phyloP scores from a whole-genome alignment of 176 grass and related monocot species.

The Carex scoparia region DNA sequence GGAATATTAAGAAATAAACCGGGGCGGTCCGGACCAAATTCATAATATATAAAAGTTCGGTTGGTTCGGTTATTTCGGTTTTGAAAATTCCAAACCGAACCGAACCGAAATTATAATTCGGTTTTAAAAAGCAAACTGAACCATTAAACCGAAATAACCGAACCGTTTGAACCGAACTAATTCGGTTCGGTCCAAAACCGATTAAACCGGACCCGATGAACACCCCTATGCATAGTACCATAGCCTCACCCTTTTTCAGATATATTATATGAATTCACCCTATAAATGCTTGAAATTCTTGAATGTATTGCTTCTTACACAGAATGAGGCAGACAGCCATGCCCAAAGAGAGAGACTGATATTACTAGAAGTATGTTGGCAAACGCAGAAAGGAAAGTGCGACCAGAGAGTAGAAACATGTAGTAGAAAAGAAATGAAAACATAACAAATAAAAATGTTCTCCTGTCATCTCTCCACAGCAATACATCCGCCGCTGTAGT shows the following conservation, averaged over 20 bases:
- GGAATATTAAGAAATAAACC: too few species aligned
- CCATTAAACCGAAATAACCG: too few species aligned
- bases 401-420: slow-evolving; percentile 89
- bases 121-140: too few species aligned
- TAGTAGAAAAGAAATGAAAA: slow-evolving; percentile 80
- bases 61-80: too few species aligned
- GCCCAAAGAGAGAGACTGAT: slow-evolving; percentile 70
- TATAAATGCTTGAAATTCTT: slow-evolving; percentile 13
- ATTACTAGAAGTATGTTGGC: slow-evolving; percentile 76
- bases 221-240: too few species aligned
- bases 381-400: slow-evolving; percentile 69
- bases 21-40: too few species aligned
- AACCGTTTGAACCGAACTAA: too few species aligned
- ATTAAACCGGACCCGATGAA: too few species aligned
- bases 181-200: too few species aligned
- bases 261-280: neutral
- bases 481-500: slow-evolving; percentile 86
- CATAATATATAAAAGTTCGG: too few species aligned
- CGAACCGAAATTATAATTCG: too few species aligned
- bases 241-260: neutral
- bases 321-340: slow-evolving; percentile 61
- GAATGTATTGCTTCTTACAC: slow-evolving; percentile 32
- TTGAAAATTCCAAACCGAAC: too few species aligned
- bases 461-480: slow-evolving; percentile 96
- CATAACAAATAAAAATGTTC: slow-evolving; percentile 73